phyloP scores from a whole-genome alignment of 106 monocot species.

The Gastrodia elata region DNA sequence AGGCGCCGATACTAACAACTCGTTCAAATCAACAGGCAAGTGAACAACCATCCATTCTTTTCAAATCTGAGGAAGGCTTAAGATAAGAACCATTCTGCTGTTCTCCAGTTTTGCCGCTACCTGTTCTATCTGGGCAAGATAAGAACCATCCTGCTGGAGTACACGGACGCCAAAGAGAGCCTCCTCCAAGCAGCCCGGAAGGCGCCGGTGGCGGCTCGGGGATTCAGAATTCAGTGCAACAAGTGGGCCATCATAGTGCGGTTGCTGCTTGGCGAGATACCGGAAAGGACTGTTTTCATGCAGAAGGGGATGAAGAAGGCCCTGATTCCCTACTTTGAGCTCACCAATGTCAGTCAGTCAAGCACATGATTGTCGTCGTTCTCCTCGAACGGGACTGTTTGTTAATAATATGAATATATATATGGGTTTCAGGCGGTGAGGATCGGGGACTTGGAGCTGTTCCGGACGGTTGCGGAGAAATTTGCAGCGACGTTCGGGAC shows the following conservation, averaged over 20 bases:
- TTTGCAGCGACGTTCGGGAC: slow-evolving; percentile 52
- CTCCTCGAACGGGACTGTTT: no score
- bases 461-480: slow-evolving; percentile 70
- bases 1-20: slow-evolving; percentile 91
- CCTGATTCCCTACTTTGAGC: slow-evolving; percentile 86
- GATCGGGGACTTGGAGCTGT: slow-evolving; percentile 89
- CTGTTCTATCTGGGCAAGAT: slow-evolving; percentile 95
- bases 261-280: slow-evolving; percentile 87
- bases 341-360: slow-evolving; percentile 60
- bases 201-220: slow-evolving; percentile 74
- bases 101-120: slow-evolving; percentile 72
- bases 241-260: slow-evolving; percentile 95
- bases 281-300: slow-evolving; percentile 96
- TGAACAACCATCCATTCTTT: no score
- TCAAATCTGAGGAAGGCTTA: background rate
- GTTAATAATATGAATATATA: no score
- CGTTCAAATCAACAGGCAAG: slow-evolving; percentile 98
- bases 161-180: slow-evolving; percentile 94
- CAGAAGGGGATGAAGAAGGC: slow-evolving; percentile 98
- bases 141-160: slow-evolving; percentile 94
- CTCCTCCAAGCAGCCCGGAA: slow-evolving; percentile 91
- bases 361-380: background rate
- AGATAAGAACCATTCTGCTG: background rate
- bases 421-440: slow-evolving; percentile 58
- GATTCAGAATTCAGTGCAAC: slow-evolving; percentile 88